Percentiles rank a stretch among this genome's conserved stretches.
phyloP scores from a whole-genome alignment of 2,329 filamentous ascomycete genomes.

The Pyricularia pennisetigena region DNA sequence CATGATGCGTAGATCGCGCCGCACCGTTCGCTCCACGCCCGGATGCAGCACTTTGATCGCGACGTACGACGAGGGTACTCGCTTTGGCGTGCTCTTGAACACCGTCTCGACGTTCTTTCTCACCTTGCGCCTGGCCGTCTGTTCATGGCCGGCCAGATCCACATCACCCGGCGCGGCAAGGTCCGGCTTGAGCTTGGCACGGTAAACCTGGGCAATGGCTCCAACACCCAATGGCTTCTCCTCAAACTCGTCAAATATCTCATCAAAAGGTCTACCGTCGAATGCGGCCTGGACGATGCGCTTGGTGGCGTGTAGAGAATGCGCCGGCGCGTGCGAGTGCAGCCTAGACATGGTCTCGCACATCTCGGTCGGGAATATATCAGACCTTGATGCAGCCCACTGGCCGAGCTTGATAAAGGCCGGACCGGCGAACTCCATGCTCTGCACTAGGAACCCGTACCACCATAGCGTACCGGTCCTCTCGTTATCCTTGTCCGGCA shows the following conservation, averaged over 20 bases:
- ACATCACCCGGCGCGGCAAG: constrained; percentile 55
- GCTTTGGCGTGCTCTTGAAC: constrained; percentile 74
- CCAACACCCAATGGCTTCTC: constrained; percentile 85
- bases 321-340: constrained; percentile 88
- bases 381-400: constrained; percentile 93
- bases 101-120: constrained; percentile 75
- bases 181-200: constrained; percentile 77
- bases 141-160: constrained; percentile 28
- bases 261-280: constrained; percentile 66
- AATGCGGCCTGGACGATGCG: constrained; percentile 75
- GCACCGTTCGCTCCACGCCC: constrained; percentile 76
- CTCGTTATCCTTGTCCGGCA: constrained; percentile 59
- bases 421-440: constrained; percentile 89
- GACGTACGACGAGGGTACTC: constrained; percentile 85
- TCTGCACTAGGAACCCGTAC: constrained; percentile 77
- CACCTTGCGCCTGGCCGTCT: constrained; percentile 42
- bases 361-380: constrained; percentile 91
- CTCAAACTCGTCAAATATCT: constrained; percentile 95
- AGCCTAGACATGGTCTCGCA: constrained; percentile 89
- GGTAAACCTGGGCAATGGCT: constrained; percentile 96
- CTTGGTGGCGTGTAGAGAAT: constrained; percentile 73
- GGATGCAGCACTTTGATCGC: constrained; percentile 95
- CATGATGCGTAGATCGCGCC: constrained; percentile 93
- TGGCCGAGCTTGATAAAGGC: constrained; percentile 99
- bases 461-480: constrained; percentile 81